Evolutionary conservation across 176 grass and related monocot genomes (phyloP).

Genomic region (Eragrostis curvula): DNA sequence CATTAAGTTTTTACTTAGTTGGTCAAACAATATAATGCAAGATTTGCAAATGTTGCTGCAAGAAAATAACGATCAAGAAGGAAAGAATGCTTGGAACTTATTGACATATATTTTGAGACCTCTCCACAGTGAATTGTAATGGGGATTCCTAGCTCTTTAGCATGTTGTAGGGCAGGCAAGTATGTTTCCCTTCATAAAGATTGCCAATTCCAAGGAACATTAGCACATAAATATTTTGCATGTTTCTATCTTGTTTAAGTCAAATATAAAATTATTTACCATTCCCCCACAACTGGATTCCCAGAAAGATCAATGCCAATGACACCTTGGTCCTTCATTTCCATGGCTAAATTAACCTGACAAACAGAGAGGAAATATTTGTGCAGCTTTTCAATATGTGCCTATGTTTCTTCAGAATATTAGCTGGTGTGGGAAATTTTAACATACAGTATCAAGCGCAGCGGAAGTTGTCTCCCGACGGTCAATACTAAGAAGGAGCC

Average conservation of each 20-base stretch:
- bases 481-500: slow-evolving; percentile 91
- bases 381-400: not conserved
- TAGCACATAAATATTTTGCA: slow-evolving; percentile 23
- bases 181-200: slow-evolving; percentile 75
- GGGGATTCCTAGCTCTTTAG: slow-evolving; percentile 80
- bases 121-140: slow-evolving; percentile 92
- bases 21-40: slow-evolving; percentile 36
- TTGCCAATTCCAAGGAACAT: not conserved
- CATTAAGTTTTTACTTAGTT: slow-evolving; percentile 53
- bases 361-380: slow-evolving; percentile 22
- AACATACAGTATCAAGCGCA: slow-evolving; percentile 86
- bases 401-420: slow-evolving; percentile 22
- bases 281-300: slow-evolving; percentile 89
- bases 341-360: slow-evolving; percentile 91
- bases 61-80: slow-evolving; percentile 19
- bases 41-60: slow-evolving; percentile 11
- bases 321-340: slow-evolving; percentile 84
- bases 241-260: slow-evolving; percentile 18
- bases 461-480: slow-evolving; percentile 75
- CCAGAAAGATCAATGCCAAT: slow-evolving; percentile 96
- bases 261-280: slow-evolving; percentile 53
- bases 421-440: slow-evolving; percentile 13
- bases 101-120: slow-evolving; percentile 42
- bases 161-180: slow-evolving; percentile 79
- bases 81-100: slow-evolving; percentile 11